Base-by-base conservation (phyloP, 345 rosid species). In the Carallia pectinifolia region DNA sequence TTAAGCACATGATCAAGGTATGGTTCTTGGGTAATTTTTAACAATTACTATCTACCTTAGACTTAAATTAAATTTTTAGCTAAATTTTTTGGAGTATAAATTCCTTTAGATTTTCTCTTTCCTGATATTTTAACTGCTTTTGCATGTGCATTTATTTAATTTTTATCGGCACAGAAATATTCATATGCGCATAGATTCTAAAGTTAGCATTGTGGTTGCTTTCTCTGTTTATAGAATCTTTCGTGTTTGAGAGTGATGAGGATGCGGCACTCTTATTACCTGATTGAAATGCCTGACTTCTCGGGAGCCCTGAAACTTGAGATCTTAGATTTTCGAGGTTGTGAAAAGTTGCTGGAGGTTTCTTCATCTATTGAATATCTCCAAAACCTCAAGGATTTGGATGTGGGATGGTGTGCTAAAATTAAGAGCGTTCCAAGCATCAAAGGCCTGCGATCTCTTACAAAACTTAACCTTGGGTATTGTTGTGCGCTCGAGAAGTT, bases 141-240 rank as follows among this genome's bases (percentile, higher is more conserved):
- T 7, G 12, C 44, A 39, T 8, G 23, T 23, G 23, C 23, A 23
- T 23, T 23, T 23, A 23, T 23, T 23, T 23, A 23, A 23, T 23
- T 23, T 23, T 23, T 23, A 23, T 23, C 23, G 23, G 23, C 23
- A 23, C 23, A 23, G 23, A 23, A 23, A 23, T 44, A 44, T 44
- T 13, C 10, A 40, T 39, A 7, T 39, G 44, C 9, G 7, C 44
- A 39, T 39, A 1, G 44, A 39, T 39, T 39, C 44, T 39, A 39
- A 39, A 39, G 44, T 39, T 39, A 5, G 10, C 48, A 9, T 40
- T 40, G 13, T 10, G 4, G 15, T 23, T 10, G 2, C 34, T 33
- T 33, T 33, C 34, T 33, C 47, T 44, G 23, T 23, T 18, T 47
- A 29, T 64, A 68, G 65, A 9, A 47, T 69, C 65, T 69, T 30